phyloP scores from a whole-genome alignment of 2,329 filamentous ascomycete species.

The Pseudocercospora fijiensis region DNA sequence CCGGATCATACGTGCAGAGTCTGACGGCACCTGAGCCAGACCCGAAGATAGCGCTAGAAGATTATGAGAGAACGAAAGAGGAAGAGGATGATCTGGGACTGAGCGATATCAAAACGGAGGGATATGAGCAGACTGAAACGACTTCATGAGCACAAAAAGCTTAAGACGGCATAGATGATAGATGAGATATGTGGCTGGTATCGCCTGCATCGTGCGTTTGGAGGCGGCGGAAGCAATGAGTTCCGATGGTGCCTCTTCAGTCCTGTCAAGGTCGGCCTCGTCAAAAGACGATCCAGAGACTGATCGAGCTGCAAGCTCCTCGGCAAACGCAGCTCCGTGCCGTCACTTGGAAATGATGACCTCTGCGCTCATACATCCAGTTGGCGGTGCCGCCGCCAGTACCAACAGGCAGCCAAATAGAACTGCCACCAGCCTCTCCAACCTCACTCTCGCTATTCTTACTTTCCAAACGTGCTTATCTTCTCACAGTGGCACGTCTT shows the following conservation, averaged over 20 bases:
- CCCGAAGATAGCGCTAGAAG: slow-evolving; percentile 74
- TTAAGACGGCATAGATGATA: not conserved
- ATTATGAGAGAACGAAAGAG: slow-evolving; percentile 83
- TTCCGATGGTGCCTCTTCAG: not conserved
- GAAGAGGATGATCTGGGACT: slow-evolving; percentile 93
- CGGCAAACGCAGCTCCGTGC: not conserved
- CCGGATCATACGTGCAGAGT: slow-evolving; percentile 91
- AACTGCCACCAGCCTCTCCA: not conserved
- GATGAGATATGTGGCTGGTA: not conserved
- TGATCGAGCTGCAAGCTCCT: not conserved
- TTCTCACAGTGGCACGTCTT: not conserved
- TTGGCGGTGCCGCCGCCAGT: not conserved
- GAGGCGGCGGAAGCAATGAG: not conserved
- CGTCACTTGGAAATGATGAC: not conserved
- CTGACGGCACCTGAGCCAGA: slow-evolving; percentile 77
- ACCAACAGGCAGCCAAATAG: not conserved
- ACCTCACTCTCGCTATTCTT: not conserved
- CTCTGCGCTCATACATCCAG: not conserved
- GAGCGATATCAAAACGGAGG: slow-evolving; percentile 88
- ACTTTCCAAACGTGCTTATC: not conserved
- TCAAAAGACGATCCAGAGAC: not conserved
- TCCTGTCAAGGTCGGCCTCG: not conserved
- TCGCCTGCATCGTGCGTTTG: not conserved
- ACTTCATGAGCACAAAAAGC: slow-evolving; percentile 10
- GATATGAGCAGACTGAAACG: slow-evolving; percentile 59